Conservation (phyloP, 345 rosid species). For the Hibiscus syriacus region DNA sequence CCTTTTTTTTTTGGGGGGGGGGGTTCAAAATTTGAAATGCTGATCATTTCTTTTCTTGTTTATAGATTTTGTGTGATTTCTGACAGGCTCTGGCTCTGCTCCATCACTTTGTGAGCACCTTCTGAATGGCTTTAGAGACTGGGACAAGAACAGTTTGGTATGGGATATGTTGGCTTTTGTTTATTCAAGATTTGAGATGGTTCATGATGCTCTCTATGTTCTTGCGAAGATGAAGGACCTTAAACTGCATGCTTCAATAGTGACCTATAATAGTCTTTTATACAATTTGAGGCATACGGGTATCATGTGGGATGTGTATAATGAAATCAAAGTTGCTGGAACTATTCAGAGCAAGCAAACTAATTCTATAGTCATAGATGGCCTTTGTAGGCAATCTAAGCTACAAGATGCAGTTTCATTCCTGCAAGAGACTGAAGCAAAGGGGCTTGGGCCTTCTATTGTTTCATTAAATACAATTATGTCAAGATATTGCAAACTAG, state of each 20-base stretch:
- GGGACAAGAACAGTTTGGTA: constrained; percentile 45
- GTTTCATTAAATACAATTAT: constrained; percentile 67
- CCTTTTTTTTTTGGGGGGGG: neutral
- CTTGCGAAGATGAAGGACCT: constrained; percentile 60
- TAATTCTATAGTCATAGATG: constrained; percentile 58
- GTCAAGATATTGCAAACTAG: constrained; percentile 60
- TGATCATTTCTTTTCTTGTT: constrained; percentile 22
- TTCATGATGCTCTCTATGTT: constrained; percentile 61
- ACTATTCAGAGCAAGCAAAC: constrained; percentile 36
- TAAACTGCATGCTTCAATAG: constrained; percentile 42
- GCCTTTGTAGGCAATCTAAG: constrained; percentile 57
- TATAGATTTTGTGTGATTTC: constrained; percentile 33
- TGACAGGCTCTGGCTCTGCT: constrained; percentile 67
- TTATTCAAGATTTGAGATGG: constrained; percentile 59
- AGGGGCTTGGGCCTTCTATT: constrained; percentile 44
- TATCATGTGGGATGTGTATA: constrained; percentile 56
- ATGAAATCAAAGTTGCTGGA: constrained; percentile 31
- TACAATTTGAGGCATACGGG: constrained; percentile 56
- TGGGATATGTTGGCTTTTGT: constrained; percentile 73
- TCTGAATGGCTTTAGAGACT: constrained; percentile 31
- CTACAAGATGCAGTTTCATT: constrained; percentile 52
- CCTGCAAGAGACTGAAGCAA: constrained; percentile 34
- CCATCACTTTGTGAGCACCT: constrained; percentile 50
- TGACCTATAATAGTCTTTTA: constrained; percentile 59
- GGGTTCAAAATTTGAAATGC: constrained; percentile 1